Evolutionary conservation across 2,329 filamentous ascomycete species (phyloP).

Genomic region (Pseudogymnoascus sp.): DNA sequence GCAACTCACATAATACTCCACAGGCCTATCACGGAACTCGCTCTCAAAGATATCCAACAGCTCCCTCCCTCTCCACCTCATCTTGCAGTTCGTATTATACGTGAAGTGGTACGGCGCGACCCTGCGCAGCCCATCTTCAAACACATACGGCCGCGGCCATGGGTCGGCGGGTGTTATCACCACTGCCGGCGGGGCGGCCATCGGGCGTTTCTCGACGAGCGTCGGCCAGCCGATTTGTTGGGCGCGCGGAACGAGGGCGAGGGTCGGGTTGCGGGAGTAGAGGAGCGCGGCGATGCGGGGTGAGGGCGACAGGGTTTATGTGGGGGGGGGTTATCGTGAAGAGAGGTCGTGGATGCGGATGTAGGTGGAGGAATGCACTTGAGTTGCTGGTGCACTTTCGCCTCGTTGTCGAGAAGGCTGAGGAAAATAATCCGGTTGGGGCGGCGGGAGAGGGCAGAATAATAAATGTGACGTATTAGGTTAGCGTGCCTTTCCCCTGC

Average conservation of each 20-base stretch:
- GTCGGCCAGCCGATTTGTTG: slow-evolving; percentile 26
- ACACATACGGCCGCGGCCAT: slow-evolving; percentile 63
- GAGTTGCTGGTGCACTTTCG: neutral
- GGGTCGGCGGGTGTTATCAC: slow-evolving; percentile 48
- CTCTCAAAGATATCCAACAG: slow-evolving; percentile 82
- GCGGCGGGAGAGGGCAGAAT: neutral
- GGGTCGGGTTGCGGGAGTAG: slow-evolving; percentile 36
- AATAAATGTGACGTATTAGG: neutral
- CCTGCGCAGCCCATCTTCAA: slow-evolving; percentile 75
- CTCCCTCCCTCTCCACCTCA: slow-evolving; percentile 77
- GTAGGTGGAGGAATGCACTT: neutral
- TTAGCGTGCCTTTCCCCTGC: neutral
- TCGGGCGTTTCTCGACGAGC: slow-evolving; percentile 31
- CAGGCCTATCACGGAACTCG: slow-evolving; percentile 83
- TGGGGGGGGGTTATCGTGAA: neutral
- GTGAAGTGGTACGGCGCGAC: slow-evolving; percentile 85
- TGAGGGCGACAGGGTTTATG: slow-evolving; percentile 40
- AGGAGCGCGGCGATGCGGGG: slow-evolving; percentile 44
- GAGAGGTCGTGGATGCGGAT: neutral
- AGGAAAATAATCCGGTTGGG: slow-evolving; percentile 1
- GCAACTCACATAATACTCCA: slow-evolving; percentile 70
- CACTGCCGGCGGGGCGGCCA: slow-evolving; percentile 38
- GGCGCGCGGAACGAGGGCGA: slow-evolving; percentile 35
- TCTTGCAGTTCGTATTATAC: slow-evolving; percentile 91
- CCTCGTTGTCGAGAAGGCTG: neutral